Percentiles rank a stretch among this genome's conserved stretches.
Conservation (phyloP, 106 monocot species). For the Dioscorea zingiberensis region DNA sequence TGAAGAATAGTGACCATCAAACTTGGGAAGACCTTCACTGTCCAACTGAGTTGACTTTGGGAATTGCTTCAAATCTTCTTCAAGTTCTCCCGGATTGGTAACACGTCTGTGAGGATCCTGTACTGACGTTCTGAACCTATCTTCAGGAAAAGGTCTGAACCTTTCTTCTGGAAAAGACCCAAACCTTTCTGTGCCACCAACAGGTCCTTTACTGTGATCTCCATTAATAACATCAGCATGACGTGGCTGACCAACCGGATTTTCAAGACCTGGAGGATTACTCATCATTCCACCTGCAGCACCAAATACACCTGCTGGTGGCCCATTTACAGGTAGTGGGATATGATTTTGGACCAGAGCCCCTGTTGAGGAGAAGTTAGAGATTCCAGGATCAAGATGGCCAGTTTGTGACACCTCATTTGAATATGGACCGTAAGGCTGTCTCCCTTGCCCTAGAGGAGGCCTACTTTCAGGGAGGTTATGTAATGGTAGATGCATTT, state of each 20-base stretch:
- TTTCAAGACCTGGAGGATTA: slow-evolving; percentile 23
- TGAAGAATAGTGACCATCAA: too few species aligned
- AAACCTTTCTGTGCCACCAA: slow-evolving; percentile 8
- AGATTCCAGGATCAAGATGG: not conserved
- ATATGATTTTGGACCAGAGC: too few species aligned
- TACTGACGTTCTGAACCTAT: slow-evolving; percentile 19
- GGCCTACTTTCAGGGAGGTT: slow-evolving; percentile 22
- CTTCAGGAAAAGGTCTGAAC: slow-evolving; percentile 26
- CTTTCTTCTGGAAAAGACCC: slow-evolving; percentile 36
- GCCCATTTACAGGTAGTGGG: too few species aligned
- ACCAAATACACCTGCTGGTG: not conserved
- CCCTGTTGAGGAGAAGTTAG: not conserved
- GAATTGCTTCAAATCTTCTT: slow-evolving; percentile 75
- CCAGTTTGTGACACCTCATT: not conserved
- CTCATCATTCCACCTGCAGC: slow-evolving; percentile 13
- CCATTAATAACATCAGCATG: slow-evolving; percentile 6
- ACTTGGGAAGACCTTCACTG: slow-evolving; percentile 21
- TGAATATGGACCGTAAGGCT: not conserved
- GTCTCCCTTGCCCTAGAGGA: not conserved
- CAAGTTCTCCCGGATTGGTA: slow-evolving; percentile 36
- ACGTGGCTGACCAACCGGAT: slow-evolving; percentile 4
- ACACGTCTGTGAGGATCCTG: slow-evolving; percentile 23
- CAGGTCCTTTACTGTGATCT: too few species aligned
- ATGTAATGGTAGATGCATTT: slow-evolving; percentile 33
- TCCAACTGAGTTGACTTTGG: slow-evolving; percentile 50